phyloP scores from a whole-genome alignment of 371 early-diverging fungal species.

The Zancudomyces culisetae region DNA sequence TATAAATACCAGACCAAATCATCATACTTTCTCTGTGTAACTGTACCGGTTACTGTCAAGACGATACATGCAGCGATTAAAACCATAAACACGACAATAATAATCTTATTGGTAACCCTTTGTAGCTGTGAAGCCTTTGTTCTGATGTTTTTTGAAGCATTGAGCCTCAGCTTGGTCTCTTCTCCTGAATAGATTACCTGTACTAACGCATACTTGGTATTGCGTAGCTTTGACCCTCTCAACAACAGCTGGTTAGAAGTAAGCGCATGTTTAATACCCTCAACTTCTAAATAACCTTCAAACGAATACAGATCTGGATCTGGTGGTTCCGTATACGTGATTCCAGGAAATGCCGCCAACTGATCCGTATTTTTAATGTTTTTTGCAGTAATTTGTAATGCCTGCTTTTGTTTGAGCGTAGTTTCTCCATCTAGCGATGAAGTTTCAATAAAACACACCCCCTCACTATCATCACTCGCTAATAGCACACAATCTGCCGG shows the following conservation, averaged over 20 bases:
- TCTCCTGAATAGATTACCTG: slow-evolving; percentile 65
- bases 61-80: slow-evolving; percentile 29
- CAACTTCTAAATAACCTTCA: slow-evolving; percentile 32
- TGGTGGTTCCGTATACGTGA: slow-evolving; percentile 21
- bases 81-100: slow-evolving; percentile 37
- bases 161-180: slow-evolving; percentile 60
- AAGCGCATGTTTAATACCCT: slow-evolving; percentile 16
- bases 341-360: slow-evolving; percentile 22
- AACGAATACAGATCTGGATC: slow-evolving; percentile 28
- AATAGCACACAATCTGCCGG: slow-evolving; percentile 88
- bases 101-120: slow-evolving; percentile 39
- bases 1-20: slow-evolving; percentile 18
- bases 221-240: slow-evolving; percentile 59
- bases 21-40: slow-evolving; percentile 15
- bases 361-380: slow-evolving; percentile 23
- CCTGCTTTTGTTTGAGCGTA: slow-evolving; percentile 58
- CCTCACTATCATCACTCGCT: slow-evolving; percentile 67
- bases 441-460: slow-evolving; percentile 86
- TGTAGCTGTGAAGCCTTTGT: slow-evolving; percentile 48
- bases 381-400: slow-evolving; percentile 20
- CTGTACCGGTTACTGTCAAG: slow-evolving; percentile 25
- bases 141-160: slow-evolving; percentile 39
- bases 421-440: slow-evolving; percentile 89
- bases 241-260: slow-evolving; percentile 31
- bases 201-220: slow-evolving; percentile 52